phyloP scores from a whole-genome alignment of 208 protist genomes.

The Trypanosoma lewisi region DNA sequence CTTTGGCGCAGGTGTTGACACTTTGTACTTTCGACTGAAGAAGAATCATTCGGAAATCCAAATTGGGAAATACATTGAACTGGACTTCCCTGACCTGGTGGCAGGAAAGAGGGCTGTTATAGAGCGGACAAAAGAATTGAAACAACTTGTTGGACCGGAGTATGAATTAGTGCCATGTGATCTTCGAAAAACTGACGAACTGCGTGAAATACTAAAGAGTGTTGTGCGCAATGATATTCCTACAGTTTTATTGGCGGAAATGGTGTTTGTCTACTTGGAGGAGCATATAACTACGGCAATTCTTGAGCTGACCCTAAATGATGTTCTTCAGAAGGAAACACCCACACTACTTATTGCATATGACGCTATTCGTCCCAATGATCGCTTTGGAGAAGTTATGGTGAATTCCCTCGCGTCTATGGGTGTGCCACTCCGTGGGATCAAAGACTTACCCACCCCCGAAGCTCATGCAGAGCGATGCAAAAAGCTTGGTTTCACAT shows the following conservation, averaged over 20 bases:
- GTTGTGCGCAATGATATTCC: slow-evolving; percentile 44
- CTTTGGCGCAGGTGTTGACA: slow-evolving; percentile 87
- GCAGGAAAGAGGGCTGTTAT: slow-evolving; percentile 71
- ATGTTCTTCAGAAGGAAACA: slow-evolving; percentile 46
- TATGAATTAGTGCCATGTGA: slow-evolving; percentile 66
- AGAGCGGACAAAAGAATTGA: slow-evolving; percentile 35
- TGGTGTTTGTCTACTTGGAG: slow-evolving; percentile 91
- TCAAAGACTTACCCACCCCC: slow-evolving; percentile 66
- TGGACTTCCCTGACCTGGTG: slow-evolving; percentile 84
- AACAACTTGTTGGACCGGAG: slow-evolving; percentile 31
- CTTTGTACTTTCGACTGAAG: slow-evolving; percentile 85
- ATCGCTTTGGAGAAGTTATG: slow-evolving; percentile 89
- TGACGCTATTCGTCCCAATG: slow-evolving; percentile 83
- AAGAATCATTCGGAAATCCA: slow-evolving; percentile 53
- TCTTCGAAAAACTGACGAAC: slow-evolving; percentile 48
- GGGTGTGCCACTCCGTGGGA: slow-evolving; percentile 70
- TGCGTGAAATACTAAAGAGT: slow-evolving; percentile 44
- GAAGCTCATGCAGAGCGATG: slow-evolving; percentile 68
- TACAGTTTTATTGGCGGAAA: slow-evolving; percentile 84
- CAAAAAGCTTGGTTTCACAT: slow-evolving; percentile 61
- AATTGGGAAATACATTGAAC: slow-evolving; percentile 66
- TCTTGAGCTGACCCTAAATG: slow-evolving; percentile 43
- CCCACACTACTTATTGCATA: slow-evolving; percentile 72
- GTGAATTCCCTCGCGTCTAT: slow-evolving; percentile 66
- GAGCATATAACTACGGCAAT: slow-evolving; percentile 60